Percentiles rank a stretch among this genome's conserved stretches.
Conservation (phyloP, 352 stramenopile species). For the Halophytophthora polymorphica region DNA sequence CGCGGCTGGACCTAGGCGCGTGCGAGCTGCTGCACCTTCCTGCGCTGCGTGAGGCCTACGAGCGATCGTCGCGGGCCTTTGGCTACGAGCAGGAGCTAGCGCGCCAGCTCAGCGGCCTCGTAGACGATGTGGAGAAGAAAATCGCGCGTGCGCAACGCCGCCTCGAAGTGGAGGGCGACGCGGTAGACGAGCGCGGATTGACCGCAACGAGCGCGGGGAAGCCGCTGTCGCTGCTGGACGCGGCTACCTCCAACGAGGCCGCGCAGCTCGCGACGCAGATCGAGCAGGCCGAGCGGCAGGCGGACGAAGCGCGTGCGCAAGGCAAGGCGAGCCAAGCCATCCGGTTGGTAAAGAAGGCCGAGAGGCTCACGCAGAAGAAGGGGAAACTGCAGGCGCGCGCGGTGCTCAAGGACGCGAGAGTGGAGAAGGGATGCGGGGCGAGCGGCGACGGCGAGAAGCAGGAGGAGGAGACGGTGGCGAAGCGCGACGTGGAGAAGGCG, state of each 20-base stretch:
- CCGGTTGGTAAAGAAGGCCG: conserved; percentile 58
- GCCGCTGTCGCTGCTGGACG: conserved; percentile 43
- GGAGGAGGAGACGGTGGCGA: not conserved
- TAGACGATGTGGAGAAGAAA: conserved; percentile 83
- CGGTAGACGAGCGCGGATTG: conserved; percentile 19
- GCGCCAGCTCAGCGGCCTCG: conserved; percentile 51
- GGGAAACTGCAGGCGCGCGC: conserved; percentile 36
- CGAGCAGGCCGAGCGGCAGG: conserved; percentile 53
- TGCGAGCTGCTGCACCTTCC: conserved; percentile 73
- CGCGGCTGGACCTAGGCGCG: conserved; percentile 80
- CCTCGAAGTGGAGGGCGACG: conserved; percentile 53
- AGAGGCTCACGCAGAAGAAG: conserved; percentile 62
- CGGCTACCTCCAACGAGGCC: conserved; percentile 61
- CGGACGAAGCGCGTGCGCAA: conserved; percentile 55
- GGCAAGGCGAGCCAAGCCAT: conserved; percentile 57
- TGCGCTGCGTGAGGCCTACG: conserved; percentile 60
- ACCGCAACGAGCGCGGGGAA: no score
- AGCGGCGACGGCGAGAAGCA: conserved; percentile 1
- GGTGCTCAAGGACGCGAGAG: conserved; percentile 24
- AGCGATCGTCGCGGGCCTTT: conserved; percentile 35
- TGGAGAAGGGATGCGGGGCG: not conserved
- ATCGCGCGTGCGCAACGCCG: conserved; percentile 68
- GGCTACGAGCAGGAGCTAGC: conserved; percentile 75
- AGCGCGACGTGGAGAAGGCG: no score
- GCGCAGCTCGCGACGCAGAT: conserved; percentile 74